Conservation (phyloP, 345 rosid genomes). For the Barbarea vulgaris region DNA sequence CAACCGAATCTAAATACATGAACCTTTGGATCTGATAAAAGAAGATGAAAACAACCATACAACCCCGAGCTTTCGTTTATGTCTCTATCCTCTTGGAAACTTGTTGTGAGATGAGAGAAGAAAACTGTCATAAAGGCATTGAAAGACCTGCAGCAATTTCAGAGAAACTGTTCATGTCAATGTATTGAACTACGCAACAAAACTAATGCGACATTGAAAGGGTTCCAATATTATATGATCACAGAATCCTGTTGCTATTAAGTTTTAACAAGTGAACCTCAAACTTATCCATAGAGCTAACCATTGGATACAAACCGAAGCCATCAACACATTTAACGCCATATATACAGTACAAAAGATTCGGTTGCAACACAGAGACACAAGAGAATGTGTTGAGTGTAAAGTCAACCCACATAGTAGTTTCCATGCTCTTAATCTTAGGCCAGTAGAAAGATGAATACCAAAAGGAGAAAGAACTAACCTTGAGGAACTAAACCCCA, state of each 20-base stretch:
- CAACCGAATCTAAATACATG: background rate
- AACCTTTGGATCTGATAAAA: background rate
- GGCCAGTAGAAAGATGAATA: background rate
- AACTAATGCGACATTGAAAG: too few species aligned
- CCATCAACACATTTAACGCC: background rate
- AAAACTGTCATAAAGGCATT: slow-evolving; percentile 40
- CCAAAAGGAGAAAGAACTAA: slow-evolving; percentile 21
- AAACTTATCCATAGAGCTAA: background rate
- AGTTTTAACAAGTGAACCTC: background rate
- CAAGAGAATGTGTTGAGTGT: background rate
- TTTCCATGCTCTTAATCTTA: background rate
- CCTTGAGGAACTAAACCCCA: slow-evolving; percentile 86
- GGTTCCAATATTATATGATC: too few species aligned
- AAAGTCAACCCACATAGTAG: background rate
- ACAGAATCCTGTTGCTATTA: background rate
- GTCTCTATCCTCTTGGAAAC: slow-evolving; percentile 10
- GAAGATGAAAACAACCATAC: background rate
- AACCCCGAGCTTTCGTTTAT: background rate
- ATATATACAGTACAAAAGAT: background rate
- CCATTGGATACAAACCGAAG: background rate
- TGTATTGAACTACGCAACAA: background rate
- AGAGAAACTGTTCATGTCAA: slow-evolving; percentile 16
- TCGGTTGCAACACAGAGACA: background rate
- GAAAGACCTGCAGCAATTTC: slow-evolving; percentile 35
- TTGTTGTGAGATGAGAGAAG: background rate